Evolutionary conservation across 805 yeast genomes (phyloP).

Genomic region (Saccharomycopsis olivae): DNA sequence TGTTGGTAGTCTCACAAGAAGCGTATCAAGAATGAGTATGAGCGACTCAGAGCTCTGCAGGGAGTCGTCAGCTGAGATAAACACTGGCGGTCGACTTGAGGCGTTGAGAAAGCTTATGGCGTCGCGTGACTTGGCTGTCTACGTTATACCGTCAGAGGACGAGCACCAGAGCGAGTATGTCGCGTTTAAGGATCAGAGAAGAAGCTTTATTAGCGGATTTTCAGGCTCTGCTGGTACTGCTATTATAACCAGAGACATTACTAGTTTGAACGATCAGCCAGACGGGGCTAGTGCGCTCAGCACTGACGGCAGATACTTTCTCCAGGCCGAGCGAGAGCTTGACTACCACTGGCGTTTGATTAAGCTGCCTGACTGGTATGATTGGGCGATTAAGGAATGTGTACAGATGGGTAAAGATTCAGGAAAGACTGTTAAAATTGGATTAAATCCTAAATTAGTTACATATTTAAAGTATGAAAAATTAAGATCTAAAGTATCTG

Average conservation of each 20-base stretch:
- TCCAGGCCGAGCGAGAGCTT: conserved; percentile 80
- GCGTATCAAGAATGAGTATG: not conserved
- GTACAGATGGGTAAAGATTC: conserved; percentile 31
- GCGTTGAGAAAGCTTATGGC: conserved; percentile 57
- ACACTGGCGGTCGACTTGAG: conserved; percentile 49
- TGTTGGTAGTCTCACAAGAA: conserved; percentile 15
- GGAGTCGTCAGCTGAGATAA: too few species aligned
- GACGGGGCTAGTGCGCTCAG: conserved; percentile 68
- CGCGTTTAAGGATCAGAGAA: conserved; percentile 66
- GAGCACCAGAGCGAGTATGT: conserved; percentile 92
- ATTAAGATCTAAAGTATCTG: conserved; percentile 22
- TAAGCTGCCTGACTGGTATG: conserved; percentile 76
- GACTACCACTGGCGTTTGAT: conserved; percentile 71
- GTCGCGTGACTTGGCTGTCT: conserved; percentile 53
- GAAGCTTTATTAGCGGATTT: conserved; percentile 78
- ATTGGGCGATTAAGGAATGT: conserved; percentile 57
- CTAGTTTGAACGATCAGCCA: conserved; percentile 32
- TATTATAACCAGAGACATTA: conserved; percentile 48
- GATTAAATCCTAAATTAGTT: conserved; percentile 76
- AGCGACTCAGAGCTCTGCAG: conserved; percentile 24
- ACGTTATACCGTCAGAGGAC: conserved; percentile 79
- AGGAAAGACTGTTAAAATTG: conserved; percentile 43
- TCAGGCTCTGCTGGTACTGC: conserved; percentile 93
- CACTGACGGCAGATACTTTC: conserved; percentile 91
- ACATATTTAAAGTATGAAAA: conserved; percentile 30